These are phyloP conservation scores for Chenopodium quinoa DNA, from an alignment of 148 eudicot genomes.

Conservation along the genomic window DNA sequence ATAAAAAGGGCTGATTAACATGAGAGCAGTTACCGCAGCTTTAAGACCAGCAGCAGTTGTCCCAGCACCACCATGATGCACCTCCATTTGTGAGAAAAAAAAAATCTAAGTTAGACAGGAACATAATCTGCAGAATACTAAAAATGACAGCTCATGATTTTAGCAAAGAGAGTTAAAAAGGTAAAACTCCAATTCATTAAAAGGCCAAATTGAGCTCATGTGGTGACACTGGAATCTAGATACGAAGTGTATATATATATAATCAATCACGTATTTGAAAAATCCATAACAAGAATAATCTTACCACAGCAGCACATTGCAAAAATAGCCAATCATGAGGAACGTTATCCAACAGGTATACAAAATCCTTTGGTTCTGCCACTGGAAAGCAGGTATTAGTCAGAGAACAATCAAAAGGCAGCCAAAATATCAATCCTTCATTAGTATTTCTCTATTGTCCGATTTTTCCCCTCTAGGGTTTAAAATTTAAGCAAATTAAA, in stretches of 20 bases:
- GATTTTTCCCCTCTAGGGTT: neutral
- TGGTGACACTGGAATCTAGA: neutral
- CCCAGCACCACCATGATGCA: constrained; percentile 86
- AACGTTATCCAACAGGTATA: constrained; percentile 61
- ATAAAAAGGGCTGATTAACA: neutral
- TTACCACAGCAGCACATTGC: constrained; percentile 62
- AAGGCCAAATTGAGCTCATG: neutral
- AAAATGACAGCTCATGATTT: neutral
- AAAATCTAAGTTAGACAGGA: neutral
- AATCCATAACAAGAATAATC: constrained; percentile 14
- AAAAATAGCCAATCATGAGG: constrained; percentile 71
- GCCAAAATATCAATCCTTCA: neutral
- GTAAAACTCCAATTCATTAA: neutral
- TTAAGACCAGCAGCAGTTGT: constrained; percentile 84
- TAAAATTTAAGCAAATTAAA: no score
- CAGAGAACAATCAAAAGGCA: neutral
- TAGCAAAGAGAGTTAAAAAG: neutral
- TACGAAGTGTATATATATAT: no score
- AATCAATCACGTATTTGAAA: neutral
- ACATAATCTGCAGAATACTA: neutral
- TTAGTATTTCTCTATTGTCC: neutral
- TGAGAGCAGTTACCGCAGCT: constrained; percentile 54
- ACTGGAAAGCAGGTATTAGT: constrained; percentile 39
- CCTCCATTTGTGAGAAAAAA: constrained; percentile 31
- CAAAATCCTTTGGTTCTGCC: constrained; percentile 71